Evolutionary conservation across 352 stramenopile genomes (phyloP).

Genomic region (Phytophthora colocasiae): DNA sequence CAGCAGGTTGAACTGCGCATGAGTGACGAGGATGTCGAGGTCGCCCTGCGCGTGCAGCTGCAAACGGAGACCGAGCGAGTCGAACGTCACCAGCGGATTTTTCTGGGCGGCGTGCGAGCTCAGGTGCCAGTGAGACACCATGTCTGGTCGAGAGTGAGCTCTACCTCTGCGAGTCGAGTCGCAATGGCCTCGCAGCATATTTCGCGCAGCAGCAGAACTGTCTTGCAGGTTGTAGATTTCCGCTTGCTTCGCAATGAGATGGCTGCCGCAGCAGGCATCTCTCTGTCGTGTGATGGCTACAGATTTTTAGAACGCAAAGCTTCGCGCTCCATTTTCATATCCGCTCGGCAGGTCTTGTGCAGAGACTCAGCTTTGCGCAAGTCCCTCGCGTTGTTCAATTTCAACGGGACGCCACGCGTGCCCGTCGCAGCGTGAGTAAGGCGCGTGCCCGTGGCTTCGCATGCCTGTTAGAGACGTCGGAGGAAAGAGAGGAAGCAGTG

Average conservation of each 20-base stretch:
- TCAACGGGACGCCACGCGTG: constrained; percentile 16
- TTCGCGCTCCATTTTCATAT: constrained; percentile 13
- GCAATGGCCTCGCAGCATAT: too few species aligned
- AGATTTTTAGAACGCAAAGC: constrained; percentile 18
- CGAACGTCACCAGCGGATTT: constrained; percentile 5
- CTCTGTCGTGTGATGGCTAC: constrained; percentile 5
- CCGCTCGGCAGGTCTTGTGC: constrained; percentile 9
- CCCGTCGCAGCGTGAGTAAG: constrained; percentile 15
- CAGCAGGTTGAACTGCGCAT: constrained; percentile 1
- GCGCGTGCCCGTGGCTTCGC: constrained; percentile 7
- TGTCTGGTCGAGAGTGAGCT: constrained; percentile 12
- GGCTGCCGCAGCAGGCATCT: too few species aligned
- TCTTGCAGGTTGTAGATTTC: too few species aligned
- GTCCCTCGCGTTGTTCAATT: constrained; percentile 32
- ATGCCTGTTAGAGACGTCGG: background rate
- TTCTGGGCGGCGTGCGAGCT: constrained; percentile 10
- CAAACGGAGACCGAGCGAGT: background rate
- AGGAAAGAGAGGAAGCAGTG: background rate
- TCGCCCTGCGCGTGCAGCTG: background rate
- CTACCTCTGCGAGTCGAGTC: too few species aligned
- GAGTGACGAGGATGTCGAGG: constrained; percentile 5
- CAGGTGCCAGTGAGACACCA: constrained; percentile 34
- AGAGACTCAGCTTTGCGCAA: constrained; percentile 2
- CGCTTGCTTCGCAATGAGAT: background rate
- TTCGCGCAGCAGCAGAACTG: too few species aligned